Conservation (phyloP, 192 early-diverging fungal genomes). For the Mortierella alpina region DNA sequence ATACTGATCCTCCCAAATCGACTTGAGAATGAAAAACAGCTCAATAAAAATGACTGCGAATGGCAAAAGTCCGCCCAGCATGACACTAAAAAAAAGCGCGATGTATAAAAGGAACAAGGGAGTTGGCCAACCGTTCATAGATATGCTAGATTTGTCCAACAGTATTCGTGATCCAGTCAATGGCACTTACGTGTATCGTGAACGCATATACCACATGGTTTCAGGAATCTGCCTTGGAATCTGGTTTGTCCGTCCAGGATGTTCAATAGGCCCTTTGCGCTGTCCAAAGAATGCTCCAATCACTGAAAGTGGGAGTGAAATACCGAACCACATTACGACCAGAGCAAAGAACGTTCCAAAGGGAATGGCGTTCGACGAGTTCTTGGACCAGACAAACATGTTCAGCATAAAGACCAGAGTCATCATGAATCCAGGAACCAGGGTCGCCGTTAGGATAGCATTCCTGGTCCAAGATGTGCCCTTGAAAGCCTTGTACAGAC, state of each 20-base stretch:
- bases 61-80: slow-evolving; percentile 60
- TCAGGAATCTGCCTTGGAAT: slow-evolving; percentile 94
- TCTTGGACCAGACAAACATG: slow-evolving; percentile 85
- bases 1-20: slow-evolving; percentile 75
- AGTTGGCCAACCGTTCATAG: background rate
- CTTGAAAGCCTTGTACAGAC: slow-evolving; percentile 77
- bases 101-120: background rate
- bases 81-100: slow-evolving; percentile 28
- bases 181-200: slow-evolving; percentile 58
- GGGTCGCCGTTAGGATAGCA: slow-evolving; percentile 67
- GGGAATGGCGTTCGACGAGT: slow-evolving; percentile 92
- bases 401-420: slow-evolving; percentile 77
- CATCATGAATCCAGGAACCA: slow-evolving; percentile 72
- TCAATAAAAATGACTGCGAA: slow-evolving; percentile 81
- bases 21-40: slow-evolving; percentile 76
- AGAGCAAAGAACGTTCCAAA: slow-evolving; percentile 88
- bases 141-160: no score
- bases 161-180: background rate
- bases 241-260: slow-evolving; percentile 90
- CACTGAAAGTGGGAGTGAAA: slow-evolving; percentile 83
- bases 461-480: slow-evolving; percentile 78
- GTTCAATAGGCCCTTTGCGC: slow-evolving; percentile 78
- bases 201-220: slow-evolving; percentile 76
- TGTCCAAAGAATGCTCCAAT: slow-evolving; percentile 91
- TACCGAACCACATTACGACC: slow-evolving; percentile 81